phyloP scores from a whole-genome alignment of 345 rosid genomes.

The Euphorbia peplus region DNA sequence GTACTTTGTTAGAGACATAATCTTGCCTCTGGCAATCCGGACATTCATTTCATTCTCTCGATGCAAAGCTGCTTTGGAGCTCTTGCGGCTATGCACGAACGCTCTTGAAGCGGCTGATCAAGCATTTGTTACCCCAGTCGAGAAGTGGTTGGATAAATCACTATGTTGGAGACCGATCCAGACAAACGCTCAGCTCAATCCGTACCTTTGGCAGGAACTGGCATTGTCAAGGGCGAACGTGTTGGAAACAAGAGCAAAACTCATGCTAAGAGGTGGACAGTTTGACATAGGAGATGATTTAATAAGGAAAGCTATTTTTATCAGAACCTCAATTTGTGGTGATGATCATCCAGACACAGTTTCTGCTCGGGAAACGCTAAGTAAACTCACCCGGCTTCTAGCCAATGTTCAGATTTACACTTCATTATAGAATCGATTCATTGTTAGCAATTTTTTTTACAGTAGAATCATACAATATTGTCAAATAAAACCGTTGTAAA shows the following conservation, averaged over 20 bases:
- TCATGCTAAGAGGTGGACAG: constrained; percentile 83
- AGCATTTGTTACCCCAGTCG: constrained; percentile 76
- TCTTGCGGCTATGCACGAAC: constrained; percentile 75
- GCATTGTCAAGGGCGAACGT: constrained; percentile 83
- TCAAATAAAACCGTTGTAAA: constrained; percentile 38
- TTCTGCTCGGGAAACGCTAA: constrained; percentile 73
- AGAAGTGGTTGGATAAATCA: constrained; percentile 79
- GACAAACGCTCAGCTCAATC: constrained; percentile 83
- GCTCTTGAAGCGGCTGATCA: constrained; percentile 88
- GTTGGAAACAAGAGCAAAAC: constrained; percentile 86
- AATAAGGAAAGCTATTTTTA: constrained; percentile 81
- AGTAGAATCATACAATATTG: constrained; percentile 40
- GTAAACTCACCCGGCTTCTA: constrained; percentile 76
- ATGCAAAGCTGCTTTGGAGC: constrained; percentile 79
- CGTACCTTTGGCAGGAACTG: constrained; percentile 87
- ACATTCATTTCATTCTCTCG: constrained; percentile 76
- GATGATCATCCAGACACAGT: constrained; percentile 81
- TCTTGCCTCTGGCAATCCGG: constrained; percentile 70
- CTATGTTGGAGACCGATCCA: constrained; percentile 86
- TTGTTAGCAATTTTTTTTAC: constrained; percentile 35
- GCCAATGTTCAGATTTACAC: constrained; percentile 67
- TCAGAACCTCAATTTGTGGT: constrained; percentile 84
- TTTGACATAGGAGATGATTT: constrained; percentile 84
- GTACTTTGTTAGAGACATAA: constrained; percentile 53
- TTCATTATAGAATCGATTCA: constrained; percentile 48